Evolutionary conservation across 805 yeast genomes (phyloP), one percentile per base, ranked within the genome.

Genomic region (Myxozyma monticola): DNA sequence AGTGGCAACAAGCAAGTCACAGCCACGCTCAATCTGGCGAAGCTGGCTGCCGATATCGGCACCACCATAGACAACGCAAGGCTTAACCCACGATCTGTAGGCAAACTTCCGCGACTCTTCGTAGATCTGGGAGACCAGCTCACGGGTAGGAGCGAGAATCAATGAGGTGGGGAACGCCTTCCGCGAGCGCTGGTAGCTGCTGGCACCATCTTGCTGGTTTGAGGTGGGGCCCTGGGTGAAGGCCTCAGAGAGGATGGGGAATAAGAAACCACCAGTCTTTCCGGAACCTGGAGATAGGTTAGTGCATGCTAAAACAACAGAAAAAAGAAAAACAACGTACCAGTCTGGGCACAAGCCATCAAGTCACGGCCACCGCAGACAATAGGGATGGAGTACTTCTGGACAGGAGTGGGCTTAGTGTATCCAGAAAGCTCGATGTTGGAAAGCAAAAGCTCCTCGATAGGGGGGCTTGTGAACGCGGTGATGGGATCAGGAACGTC

Each of bases 221-320:
- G 48, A 38, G 51, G 87, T 77, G 49, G 99, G 99, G 46, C 99
- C 99, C 63, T 76, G 80, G 70, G 80, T 75, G 75, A 84, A 93
- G 55, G 95, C 86, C 75, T 89, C 89, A 42, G 96, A 85, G 63
- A 93, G 78, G 48, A 93, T 96, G 59, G 99, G 99, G 86, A 93
- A 93, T 69, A 93, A 77, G 80, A 93, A 93, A 61, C 99, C 99
- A 79, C 98, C 99, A 68, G 99, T 93, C 77, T 93, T 93, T 81
- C 99, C 99, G 52, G 98, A 90, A 84, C 96, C 96, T 45, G 18
- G 3, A 8, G 18, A n/a, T 10, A 2, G 4, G 45, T 41, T 28
- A 39, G 30, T 26, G 7, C 21, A 15, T 8, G 17, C 14, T 18
- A n/a, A 15, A 40, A 40, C 12, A n/a, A 30, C 10, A 31, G 25